These are phyloP conservation scores for Backusella macrospora DNA, from an alignment of 192 early-diverging fungal genomes.

Conservation along the genomic window DNA sequence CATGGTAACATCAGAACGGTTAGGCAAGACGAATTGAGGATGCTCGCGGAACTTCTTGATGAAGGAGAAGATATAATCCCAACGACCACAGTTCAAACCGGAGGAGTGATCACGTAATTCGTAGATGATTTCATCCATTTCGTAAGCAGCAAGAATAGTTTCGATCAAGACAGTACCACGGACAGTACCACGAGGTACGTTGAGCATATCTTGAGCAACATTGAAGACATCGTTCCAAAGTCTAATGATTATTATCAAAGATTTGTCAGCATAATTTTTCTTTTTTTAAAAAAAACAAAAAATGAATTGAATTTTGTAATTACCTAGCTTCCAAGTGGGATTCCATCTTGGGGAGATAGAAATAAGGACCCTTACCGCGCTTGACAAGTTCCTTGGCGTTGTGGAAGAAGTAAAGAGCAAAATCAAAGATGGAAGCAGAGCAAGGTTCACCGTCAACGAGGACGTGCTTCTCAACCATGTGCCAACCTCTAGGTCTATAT, in stretches of 20 bases:
- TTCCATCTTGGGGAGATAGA: slow-evolving; percentile 99
- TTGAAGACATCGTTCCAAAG: slow-evolving; percentile 99
- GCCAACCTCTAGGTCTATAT: slow-evolving; percentile 94
- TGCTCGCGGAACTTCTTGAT: slow-evolving; percentile 97
- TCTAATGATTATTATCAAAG: slow-evolving; percentile 48
- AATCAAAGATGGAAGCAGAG: slow-evolving; percentile 98
- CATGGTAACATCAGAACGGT: slow-evolving; percentile 92
- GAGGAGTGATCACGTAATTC: slow-evolving; percentile 98
- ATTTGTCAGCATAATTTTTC: slow-evolving; percentile 6
- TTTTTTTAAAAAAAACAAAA: neutral
- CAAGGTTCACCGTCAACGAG: slow-evolving; percentile 88
- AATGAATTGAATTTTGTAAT: neutral
- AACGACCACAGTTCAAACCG: slow-evolving; percentile 98
- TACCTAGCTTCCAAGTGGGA: slow-evolving; percentile 87
- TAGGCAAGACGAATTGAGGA: slow-evolving; percentile 84
- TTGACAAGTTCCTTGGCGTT: slow-evolving; percentile 85
- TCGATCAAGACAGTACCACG: slow-evolving; percentile 97
- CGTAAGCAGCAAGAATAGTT: slow-evolving; percentile 94
- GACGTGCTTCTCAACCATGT: slow-evolving; percentile 96
- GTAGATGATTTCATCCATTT: slow-evolving; percentile 99
- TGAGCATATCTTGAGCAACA: slow-evolving; percentile 87
- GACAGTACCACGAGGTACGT: slow-evolving; percentile 92
- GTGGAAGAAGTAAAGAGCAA: slow-evolving; percentile 99
- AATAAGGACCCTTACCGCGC: slow-evolving; percentile 94
- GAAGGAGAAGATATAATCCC: slow-evolving; percentile 99